phyloP scores from a whole-genome alignment of 2,329 filamentous ascomycete genomes.

The Colletotrichum trifolii region DNA sequence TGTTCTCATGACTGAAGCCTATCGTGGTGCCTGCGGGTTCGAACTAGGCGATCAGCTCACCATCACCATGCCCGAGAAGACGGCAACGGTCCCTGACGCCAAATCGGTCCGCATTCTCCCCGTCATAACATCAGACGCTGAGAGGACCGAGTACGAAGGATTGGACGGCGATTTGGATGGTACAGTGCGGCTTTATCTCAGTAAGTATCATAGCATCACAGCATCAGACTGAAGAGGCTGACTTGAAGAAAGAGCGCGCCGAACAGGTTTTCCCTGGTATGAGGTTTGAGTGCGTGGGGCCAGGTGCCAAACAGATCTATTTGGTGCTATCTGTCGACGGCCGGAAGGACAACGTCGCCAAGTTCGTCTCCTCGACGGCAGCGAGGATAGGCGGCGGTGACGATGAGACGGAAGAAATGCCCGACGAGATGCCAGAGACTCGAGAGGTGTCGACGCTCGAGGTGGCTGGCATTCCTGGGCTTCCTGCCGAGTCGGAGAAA shows the following conservation, averaged over 20 bases:
- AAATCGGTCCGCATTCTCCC: constrained; percentile 55
- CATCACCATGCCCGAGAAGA: constrained; percentile 68
- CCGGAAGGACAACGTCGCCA: constrained; percentile 55
- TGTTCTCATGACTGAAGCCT: constrained; percentile 77
- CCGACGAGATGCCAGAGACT: constrained; percentile 32
- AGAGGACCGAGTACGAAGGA: constrained; percentile 49
- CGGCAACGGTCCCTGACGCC: constrained; percentile 60
- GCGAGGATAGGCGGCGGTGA: constrained; percentile 12
- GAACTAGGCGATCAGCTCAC: constrained; percentile 74
- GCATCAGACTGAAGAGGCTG: constrained; percentile 8
- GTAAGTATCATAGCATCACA: constrained; percentile 2
- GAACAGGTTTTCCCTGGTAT: constrained; percentile 78
- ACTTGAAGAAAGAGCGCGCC: constrained; percentile 60
- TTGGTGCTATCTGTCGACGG: constrained; percentile 66
- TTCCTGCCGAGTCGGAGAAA: constrained; percentile 70
- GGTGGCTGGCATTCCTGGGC: constrained; percentile 72
- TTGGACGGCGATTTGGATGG: constrained; percentile 39
- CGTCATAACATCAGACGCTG: constrained; percentile 21
- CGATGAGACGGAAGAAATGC: constrained; percentile 12
- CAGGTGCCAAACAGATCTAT: constrained; percentile 70
- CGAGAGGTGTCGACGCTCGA: constrained; percentile 47
- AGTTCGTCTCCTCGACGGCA: constrained; percentile 52
- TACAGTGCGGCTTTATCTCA: constrained; percentile 27
- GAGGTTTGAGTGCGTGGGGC: constrained; percentile 71
- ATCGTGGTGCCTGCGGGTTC: constrained; percentile 78